Conservation (phyloP, 495 filamentous ascomycete species). For the Penicillium paxilli region DNA sequence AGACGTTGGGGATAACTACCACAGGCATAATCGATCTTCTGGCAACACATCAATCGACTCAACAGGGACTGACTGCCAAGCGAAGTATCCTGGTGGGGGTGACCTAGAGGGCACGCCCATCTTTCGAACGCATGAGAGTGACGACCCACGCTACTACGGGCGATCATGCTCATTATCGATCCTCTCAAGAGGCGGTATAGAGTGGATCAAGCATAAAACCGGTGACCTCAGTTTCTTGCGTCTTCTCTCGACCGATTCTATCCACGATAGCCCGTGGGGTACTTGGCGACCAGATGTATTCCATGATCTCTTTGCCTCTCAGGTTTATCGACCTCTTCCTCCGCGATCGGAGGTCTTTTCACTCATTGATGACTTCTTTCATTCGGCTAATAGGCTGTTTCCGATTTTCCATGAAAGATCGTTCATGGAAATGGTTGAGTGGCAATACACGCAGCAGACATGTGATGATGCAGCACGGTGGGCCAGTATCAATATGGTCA, state of each 20-base stretch:
- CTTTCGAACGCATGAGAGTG: conserved; percentile 69
- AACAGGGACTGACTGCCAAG: conserved; percentile 15
- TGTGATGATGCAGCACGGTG: conserved; percentile 95
- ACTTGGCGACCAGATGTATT: conserved; percentile 94
- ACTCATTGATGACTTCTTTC: conserved; percentile 86
- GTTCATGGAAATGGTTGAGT: conserved; percentile 92
- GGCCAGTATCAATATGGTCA: conserved; percentile 89
- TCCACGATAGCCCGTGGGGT: conserved; percentile 80
- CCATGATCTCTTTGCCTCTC: conserved; percentile 79
- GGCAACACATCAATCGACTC: conserved; percentile 12
- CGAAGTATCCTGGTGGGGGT: conserved; percentile 36
- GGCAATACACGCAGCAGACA: conserved; percentile 87
- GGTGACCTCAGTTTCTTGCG: conserved; percentile 85
- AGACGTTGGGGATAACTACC: not conserved
- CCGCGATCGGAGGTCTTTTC: conserved; percentile 76
- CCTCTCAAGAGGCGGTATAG: conserved; percentile 89
- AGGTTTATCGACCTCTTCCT: conserved; percentile 76
- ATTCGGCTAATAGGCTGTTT: conserved; percentile 95
- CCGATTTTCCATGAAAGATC: conserved; percentile 93
- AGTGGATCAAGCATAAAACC: conserved; percentile 96
- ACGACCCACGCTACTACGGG: conserved; percentile 89
- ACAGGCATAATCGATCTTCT: not conserved
- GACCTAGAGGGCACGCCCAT: conserved; percentile 47
- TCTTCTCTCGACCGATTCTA: conserved; percentile 71
- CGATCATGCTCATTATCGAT: conserved; percentile 94